Evolutionary conservation across 495 filamentous ascomycete genomes (phyloP).

Genomic region (Penicillium bovifimosum): DNA sequence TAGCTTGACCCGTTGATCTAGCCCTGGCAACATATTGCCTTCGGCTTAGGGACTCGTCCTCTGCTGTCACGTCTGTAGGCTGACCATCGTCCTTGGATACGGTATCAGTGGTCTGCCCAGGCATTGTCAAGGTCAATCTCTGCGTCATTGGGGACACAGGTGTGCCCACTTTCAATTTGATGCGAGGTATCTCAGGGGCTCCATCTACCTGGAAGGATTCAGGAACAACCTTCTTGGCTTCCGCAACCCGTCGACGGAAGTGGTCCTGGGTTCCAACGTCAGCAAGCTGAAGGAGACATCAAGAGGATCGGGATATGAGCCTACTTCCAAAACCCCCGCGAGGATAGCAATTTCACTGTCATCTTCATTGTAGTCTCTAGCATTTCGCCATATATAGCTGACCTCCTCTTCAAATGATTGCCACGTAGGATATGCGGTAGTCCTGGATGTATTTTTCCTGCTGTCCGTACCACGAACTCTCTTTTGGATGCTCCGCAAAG

Average conservation of each 20-base stretch:
- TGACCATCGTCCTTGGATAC: slow-evolving; percentile 24
- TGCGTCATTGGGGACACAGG: slow-evolving; percentile 46
- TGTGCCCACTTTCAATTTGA: slow-evolving; percentile 66
- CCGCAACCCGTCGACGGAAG: slow-evolving; percentile 58
- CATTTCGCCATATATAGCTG: slow-evolving; percentile 78
- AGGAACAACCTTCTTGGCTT: slow-evolving; percentile 59
- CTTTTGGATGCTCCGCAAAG: slow-evolving; percentile 65
- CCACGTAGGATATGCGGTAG: slow-evolving; percentile 73
- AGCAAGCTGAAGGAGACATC: slow-evolving; percentile 13
- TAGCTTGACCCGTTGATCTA: slow-evolving; percentile 36
- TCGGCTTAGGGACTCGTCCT: slow-evolving; percentile 44
- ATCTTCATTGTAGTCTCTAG: slow-evolving; percentile 83
- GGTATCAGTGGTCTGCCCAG: slow-evolving; percentile 31
- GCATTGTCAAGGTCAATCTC: slow-evolving; percentile 37
- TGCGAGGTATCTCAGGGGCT: slow-evolving; percentile 23
- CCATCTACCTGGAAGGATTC: slow-evolving; percentile 65
- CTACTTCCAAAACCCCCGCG: slow-evolving; percentile 70
- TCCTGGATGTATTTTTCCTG: slow-evolving; percentile 55
- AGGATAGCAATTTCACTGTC: slow-evolving; percentile 69
- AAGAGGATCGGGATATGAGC: slow-evolving; percentile 7
- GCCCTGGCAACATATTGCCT: slow-evolving; percentile 45
- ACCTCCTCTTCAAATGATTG: slow-evolving; percentile 71
- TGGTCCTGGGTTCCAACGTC: slow-evolving; percentile 41
- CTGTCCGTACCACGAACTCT: slow-evolving; percentile 62
- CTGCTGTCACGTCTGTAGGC: slow-evolving; percentile 40